phyloP scores from a whole-genome alignment of 2,329 filamentous ascomycete genomes.

The Neurospora sp. region DNA sequence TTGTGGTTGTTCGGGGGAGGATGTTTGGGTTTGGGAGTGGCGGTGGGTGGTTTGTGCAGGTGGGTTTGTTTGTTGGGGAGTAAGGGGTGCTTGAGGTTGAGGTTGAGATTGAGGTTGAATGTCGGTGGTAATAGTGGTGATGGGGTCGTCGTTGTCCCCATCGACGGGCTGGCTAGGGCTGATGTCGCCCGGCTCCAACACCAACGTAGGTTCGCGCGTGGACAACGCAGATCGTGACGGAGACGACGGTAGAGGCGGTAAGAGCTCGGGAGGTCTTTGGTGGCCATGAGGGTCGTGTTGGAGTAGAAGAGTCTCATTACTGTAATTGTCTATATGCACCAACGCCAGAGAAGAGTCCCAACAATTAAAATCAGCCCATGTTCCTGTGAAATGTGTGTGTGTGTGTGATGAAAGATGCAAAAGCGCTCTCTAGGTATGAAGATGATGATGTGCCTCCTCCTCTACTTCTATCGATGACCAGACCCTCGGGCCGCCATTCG shows the following conservation, averaged over 20 bases:
- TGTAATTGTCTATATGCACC: slow-evolving; percentile 4
- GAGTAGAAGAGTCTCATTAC: slow-evolving; percentile 7
- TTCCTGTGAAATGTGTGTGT: neutral
- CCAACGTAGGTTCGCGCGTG: neutral
- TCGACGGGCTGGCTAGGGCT: neutral
- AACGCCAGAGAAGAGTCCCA: slow-evolving; percentile 9
- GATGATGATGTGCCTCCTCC: neutral
- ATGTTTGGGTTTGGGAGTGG: slow-evolving; percentile 3
- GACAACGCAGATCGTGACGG: neutral
- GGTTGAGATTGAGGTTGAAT: neutral
- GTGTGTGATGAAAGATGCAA: neutral
- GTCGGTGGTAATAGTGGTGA: neutral
- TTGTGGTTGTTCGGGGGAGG: neutral
- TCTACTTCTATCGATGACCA: slow-evolving; percentile 5
- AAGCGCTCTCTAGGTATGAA: neutral
- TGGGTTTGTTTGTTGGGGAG: neutral
- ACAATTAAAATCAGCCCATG: slow-evolving; percentile 15
- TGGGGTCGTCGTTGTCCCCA: neutral
- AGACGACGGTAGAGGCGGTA: slow-evolving; percentile 1
- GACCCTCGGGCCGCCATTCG: neutral
- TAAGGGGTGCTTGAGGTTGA: neutral
- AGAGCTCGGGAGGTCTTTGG: slow-evolving; percentile 2
- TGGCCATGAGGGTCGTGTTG: neutral
- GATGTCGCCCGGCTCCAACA: neutral
- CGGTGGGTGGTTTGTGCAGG: neutral